phyloP scores from a whole-genome alignment of 192 early-diverging fungal species.

The Entomortierella chlamydospora region DNA sequence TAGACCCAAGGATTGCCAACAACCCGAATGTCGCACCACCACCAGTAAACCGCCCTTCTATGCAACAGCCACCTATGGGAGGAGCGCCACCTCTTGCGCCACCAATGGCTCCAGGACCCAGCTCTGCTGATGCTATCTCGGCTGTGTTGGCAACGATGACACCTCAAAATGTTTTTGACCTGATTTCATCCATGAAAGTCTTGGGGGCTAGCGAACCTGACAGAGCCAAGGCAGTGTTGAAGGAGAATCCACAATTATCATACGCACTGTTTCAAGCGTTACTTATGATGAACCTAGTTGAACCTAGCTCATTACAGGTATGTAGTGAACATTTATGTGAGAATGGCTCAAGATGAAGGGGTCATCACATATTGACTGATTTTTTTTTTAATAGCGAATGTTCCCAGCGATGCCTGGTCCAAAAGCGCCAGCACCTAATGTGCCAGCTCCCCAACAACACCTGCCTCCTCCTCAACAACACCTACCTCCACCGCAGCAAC shows the following conservation, averaged over 20 bases:
- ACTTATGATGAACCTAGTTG: constrained; percentile 82
- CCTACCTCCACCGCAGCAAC: constrained; percentile 47
- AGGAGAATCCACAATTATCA: constrained; percentile 81
- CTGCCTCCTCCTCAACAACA: constrained; percentile 33
- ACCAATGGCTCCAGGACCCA: constrained; percentile 13
- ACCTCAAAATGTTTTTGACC: constrained; percentile 41
- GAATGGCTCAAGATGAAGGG: not conserved
- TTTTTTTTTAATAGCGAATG: constrained; percentile 23
- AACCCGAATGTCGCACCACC: constrained; percentile 9
- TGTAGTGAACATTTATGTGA: not conserved
- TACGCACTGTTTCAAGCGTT: constrained; percentile 90
- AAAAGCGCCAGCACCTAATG: constrained; percentile 10
- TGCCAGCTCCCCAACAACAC: constrained; percentile 37
- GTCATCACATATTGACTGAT: too few relatives aligned
- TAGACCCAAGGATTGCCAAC: constrained; percentile 30
- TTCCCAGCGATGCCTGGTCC: constrained; percentile 53
- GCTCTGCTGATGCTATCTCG: constrained; percentile 40
- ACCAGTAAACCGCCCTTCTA: constrained; percentile 15
- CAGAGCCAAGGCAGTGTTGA: constrained; percentile 74
- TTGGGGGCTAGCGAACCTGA: constrained; percentile 65
- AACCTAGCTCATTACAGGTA: constrained; percentile 70
- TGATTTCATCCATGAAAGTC: constrained; percentile 49
- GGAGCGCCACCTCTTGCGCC: constrained; percentile 21
- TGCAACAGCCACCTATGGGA: constrained; percentile 8
- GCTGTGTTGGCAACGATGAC: constrained; percentile 50